phyloP scores from a whole-genome alignment of 768 basidiomycete species.

The Pulveroboletus sp. region DNA sequence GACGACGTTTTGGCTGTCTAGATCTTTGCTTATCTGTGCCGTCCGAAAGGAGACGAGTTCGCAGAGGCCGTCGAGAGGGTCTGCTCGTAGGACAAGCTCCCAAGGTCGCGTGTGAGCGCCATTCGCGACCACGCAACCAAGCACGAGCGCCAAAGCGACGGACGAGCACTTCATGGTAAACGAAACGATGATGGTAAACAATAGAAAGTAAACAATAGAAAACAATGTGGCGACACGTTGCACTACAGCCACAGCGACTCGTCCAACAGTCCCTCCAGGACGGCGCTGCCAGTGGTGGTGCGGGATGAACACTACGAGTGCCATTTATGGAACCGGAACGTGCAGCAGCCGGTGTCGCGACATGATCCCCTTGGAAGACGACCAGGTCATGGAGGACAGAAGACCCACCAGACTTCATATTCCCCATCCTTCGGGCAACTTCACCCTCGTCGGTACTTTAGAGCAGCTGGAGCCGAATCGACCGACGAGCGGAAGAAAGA shows the following conservation, averaged over 20 bases:
- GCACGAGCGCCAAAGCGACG: constrained; percentile 1
- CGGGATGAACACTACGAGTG: constrained; percentile 20
- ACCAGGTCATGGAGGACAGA: constrained; percentile 20
- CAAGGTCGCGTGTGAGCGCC: constrained; percentile 76
- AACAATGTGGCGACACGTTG: not conserved
- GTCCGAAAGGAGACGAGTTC: constrained; percentile 15
- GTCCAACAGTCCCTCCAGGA: not conserved
- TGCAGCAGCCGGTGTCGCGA: not conserved
- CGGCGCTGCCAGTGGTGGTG: not conserved
- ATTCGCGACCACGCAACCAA: constrained; percentile 3
- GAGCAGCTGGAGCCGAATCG: constrained; percentile 52
- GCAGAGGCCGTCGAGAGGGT: constrained; percentile 17
- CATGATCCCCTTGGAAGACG: not conserved
- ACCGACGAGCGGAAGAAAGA: constrained; percentile 52
- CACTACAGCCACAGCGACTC: no score
- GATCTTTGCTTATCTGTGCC: constrained; percentile 19
- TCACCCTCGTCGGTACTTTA: constrained; percentile 52
- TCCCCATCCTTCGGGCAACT: constrained; percentile 44
- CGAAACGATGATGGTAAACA: constrained; percentile 1
- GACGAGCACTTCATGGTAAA: constrained; percentile 13
- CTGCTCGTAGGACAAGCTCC: constrained; percentile 29
- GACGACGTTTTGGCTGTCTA: constrained; percentile 9
- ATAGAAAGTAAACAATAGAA: constrained; percentile 4
- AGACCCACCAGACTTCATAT: constrained; percentile 49
- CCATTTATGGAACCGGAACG: constrained; percentile 20